phyloP scores from a whole-genome alignment of 306 rosid species.

The Cicer chorassanicum region DNA sequence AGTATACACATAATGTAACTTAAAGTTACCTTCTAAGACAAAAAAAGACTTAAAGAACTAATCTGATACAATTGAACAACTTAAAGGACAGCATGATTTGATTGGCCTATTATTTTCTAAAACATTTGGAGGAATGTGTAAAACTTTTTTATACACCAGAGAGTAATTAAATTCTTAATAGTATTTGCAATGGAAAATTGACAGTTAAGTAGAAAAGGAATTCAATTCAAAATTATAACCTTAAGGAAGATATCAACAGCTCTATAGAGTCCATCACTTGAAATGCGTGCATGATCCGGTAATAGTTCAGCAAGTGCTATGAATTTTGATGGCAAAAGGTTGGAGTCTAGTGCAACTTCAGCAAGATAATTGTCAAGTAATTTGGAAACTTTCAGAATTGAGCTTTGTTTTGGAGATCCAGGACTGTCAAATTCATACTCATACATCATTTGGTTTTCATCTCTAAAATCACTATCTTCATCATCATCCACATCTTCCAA shows the following conservation, averaged over 20 bases:
- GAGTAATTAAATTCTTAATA: neutral
- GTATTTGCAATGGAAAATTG: neutral
- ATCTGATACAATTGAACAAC: too few relatives aligned
- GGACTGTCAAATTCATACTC: conserved; percentile 81
- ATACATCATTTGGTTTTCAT: conserved; percentile 83
- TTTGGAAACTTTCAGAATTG: conserved; percentile 89
- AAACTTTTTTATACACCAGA: neutral
- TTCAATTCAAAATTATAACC: conserved; percentile 51
- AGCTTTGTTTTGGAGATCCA: conserved; percentile 93
- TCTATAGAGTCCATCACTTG: conserved; percentile 88
- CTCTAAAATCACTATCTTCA: conserved; percentile 68
- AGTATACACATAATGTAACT: too few relatives aligned
- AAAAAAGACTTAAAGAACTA: too few relatives aligned
- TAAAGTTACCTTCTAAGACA: too few relatives aligned
- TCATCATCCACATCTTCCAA: conserved; percentile 92
- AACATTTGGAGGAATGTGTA: neutral
- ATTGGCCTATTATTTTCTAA: neutral
- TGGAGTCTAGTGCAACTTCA: conserved; percentile 85
- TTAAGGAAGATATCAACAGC: conserved; percentile 95
- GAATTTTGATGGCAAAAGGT: conserved; percentile 75
- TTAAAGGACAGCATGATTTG: too few relatives aligned
- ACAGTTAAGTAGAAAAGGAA: conserved; percentile 16
- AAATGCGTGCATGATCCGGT: conserved; percentile 91
- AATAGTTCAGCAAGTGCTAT: conserved; percentile 82
- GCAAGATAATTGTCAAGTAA: conserved; percentile 82